phyloP scores from a whole-genome alignment of 805 yeast species.

The Priceomyces haplophilus region DNA sequence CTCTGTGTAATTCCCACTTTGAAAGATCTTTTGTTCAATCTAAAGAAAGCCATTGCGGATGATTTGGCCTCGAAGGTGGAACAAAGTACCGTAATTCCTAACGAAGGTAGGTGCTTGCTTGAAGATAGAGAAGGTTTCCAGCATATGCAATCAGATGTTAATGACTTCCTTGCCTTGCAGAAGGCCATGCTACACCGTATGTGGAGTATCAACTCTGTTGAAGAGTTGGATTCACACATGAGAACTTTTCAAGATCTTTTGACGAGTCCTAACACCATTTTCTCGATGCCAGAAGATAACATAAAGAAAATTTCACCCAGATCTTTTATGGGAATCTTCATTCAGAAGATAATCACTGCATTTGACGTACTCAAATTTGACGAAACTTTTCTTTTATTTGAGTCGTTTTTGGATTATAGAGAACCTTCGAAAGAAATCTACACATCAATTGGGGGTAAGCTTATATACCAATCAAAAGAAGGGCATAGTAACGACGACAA shows the following conservation, averaged over 20 bases:
- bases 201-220: conserved; percentile 44
- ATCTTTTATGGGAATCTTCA: conserved; percentile 30
- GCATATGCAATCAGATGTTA: too few species aligned
- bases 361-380: conserved; percentile 36
- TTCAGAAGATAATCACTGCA: conserved; percentile 29
- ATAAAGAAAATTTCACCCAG: conserved; percentile 15
- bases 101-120: too few species aligned
- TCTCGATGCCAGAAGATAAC: not conserved
- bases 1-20: conserved; percentile 31
- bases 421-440: conserved; percentile 22
- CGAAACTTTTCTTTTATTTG: conserved; percentile 30
- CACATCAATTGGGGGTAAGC: conserved; percentile 12
- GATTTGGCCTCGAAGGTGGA: too few species aligned
- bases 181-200: conserved; percentile 30
- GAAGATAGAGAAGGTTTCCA: too few species aligned
- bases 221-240: conserved; percentile 6
- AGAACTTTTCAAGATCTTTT: not conserved
- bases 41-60: conserved; percentile 11
- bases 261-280: not conserved
- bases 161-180: conserved; percentile 20
- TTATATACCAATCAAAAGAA: conserved; percentile 1
- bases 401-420: conserved; percentile 34
- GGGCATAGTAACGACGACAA: not conserved
- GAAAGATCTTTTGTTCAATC: conserved; percentile 21
- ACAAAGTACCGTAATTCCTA: too few species aligned